Percentiles rank a stretch among this genome's conserved stretches.
These are phyloP conservation scores for Amanita jacksonii DNA, from an alignment of 768 basidiomycete genomes.

Conservation along the genomic window DNA sequence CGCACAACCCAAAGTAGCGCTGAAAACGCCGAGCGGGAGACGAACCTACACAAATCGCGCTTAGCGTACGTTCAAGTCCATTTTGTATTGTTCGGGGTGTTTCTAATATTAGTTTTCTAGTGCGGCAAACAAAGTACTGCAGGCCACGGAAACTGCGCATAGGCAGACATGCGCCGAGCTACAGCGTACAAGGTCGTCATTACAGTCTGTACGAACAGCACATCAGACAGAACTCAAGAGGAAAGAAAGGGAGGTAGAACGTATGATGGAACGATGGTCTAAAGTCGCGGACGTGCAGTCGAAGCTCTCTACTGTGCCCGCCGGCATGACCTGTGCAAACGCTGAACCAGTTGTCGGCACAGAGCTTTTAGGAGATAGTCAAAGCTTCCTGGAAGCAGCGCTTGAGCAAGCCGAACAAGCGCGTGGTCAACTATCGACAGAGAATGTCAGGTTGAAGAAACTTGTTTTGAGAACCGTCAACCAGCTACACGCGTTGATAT, in stretches of 20 bases:
- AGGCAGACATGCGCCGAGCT: slow-evolving; percentile 65
- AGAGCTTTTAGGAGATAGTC: slow-evolving; percentile 21
- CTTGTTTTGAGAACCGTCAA: slow-evolving; percentile 56
- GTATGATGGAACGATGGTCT: slow-evolving; percentile 64
- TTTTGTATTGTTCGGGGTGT: too few relatives aligned
- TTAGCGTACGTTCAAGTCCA: slow-evolving; percentile 61
- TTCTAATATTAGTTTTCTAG: slow-evolving; percentile 22
- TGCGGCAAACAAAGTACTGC: slow-evolving; percentile 40
- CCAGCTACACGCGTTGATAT: slow-evolving; percentile 46
- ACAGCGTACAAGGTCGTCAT: slow-evolving; percentile 55
- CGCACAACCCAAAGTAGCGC: slow-evolving; percentile 46
- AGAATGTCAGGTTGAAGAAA: slow-evolving; percentile 53
- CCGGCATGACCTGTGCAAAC: slow-evolving; percentile 50
- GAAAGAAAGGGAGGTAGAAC: slow-evolving; percentile 72
- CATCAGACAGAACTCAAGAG: slow-evolving; percentile 70
- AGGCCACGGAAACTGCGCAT: slow-evolving; percentile 52
- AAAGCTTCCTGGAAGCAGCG: slow-evolving; percentile 52
- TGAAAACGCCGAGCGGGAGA: slow-evolving; percentile 72
- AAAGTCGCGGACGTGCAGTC: slow-evolving; percentile 62
- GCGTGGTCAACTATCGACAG: slow-evolving; percentile 48
- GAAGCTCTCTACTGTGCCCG: slow-evolving; percentile 38
- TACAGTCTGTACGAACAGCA: slow-evolving; percentile 62
- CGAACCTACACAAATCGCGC: slow-evolving; percentile 62
- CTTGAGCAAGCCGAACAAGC: slow-evolving; percentile 68
- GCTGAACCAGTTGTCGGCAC: slow-evolving; percentile 35